Base-by-base conservation (phyloP, 2,329 filamentous ascomycete species). In the Hypoxylon sp. region DNA sequence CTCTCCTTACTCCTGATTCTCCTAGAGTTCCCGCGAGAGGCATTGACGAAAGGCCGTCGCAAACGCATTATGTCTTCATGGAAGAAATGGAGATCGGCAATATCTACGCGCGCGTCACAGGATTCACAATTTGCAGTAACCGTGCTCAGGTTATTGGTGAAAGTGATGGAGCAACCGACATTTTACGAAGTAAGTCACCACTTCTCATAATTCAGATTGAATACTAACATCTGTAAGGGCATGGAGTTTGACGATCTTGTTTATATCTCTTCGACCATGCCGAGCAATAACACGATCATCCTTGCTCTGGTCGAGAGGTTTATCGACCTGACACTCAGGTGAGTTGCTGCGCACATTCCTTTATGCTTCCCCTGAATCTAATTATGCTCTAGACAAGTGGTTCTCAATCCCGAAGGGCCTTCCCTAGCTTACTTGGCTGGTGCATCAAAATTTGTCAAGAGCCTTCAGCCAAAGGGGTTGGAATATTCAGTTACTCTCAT, bases 11-110 rank as follows among this genome's bases (percentile, higher is more conserved):
- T 77, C 27, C 61, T 55, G 23, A 63, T 69, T 39, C 61, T 78
- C 3, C 52, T 76, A 3, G 68, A 72, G 32, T 74, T 77, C 25
- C 75, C 75, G 27, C 59, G 61, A 21, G 74, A 75, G 27, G 64
- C 67, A 12, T 74, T 74, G 43, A 74, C 73, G 2, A 75, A 73
- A 65, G 71, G 69, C 16, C 72, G 75, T 19, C 73, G 76, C n/a
- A 78, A 76, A 48, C 73, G 71, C 3, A 69, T 76, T 16, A 74
- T 77, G 73, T 64, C 64, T 21, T 77, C 75, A 12, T 78, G 75
- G 75, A 74, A 73, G 62, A 75, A 70, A 50, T 68, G 69, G 53
- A 73, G 71, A 55, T 53, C 61, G 3, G 57, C 51, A 23, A 71
- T 76, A 34, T 65, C 62, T 34, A 61, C 63, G 29, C 55, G 60